phyloP scores from a whole-genome alignment of 2,329 filamentous ascomycete species.

The Botryotinia narcissicola region DNA sequence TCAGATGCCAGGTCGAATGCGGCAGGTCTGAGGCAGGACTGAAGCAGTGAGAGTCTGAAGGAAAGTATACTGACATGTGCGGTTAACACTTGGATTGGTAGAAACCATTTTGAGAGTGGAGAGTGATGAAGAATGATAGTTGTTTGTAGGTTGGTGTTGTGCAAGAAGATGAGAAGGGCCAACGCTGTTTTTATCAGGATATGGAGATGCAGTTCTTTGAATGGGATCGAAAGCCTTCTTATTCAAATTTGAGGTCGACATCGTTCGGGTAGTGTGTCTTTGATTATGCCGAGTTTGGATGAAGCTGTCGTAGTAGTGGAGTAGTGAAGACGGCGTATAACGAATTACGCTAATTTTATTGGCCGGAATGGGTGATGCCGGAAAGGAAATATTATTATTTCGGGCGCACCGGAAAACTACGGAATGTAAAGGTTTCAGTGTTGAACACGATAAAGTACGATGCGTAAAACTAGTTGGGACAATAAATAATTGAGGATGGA shows the following conservation, averaged over 20 bases:
- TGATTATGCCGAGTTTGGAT: constrained; percentile 19
- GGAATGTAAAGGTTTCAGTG: constrained; percentile 15
- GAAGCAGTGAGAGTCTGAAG: background rate
- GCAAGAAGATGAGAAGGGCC: constrained; percentile 31
- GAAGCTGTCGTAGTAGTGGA: constrained; percentile 16
- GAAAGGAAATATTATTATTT: constrained; percentile 11
- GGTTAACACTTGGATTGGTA: constrained; percentile 48
- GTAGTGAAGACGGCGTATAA: constrained; percentile 17
- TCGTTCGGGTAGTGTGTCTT: constrained; percentile 12
- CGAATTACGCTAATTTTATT: constrained; percentile 18
- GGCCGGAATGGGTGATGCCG: constrained; percentile 22
- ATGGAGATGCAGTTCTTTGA: constrained; percentile 34
- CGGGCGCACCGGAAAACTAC: constrained; percentile 17
- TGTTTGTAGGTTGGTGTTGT: constrained; percentile 30
- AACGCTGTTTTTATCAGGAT: constrained; percentile 33
- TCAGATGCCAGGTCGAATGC: background rate
- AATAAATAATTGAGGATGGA: background rate
- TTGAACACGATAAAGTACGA: constrained; percentile 7
- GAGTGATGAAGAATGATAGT: constrained; percentile 34
- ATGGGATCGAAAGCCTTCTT: constrained; percentile 31
- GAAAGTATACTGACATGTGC: constrained; percentile 47
- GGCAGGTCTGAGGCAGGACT: background rate
- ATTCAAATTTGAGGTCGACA: constrained; percentile 16
- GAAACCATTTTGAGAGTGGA: constrained; percentile 32
- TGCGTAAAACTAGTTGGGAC: background rate